Base-by-base conservation (phyloP, 805 yeast genomes). In the Citeromyces nyonsensis region DNA sequence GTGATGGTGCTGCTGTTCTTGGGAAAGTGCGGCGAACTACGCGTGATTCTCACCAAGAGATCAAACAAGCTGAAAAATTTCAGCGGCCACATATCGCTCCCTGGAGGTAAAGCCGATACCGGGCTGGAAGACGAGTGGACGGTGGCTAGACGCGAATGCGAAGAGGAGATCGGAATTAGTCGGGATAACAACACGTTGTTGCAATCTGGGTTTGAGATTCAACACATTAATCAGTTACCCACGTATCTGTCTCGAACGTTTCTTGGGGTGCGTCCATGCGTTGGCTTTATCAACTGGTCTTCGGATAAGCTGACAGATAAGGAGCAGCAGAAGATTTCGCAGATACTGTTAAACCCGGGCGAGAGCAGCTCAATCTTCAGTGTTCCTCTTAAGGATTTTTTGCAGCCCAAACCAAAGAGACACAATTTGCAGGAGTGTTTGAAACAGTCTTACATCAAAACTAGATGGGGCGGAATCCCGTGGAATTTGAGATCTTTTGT, bases 61-160 rank as follows among this genome's bases (percentile, higher is more conserved):
- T 73, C 93, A 3, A 61, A 78, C 31, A 59, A 64, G 25, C 59
- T 88, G 43, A 60, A 73, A 31, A 69, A 69, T 33, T 86, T 85
- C 54, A 79, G 91, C 0, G 95, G 96, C 4, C 95, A 86, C 49
- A 80, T 81, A 5, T 83, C 95, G 2, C 59, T 86, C 6, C 97
- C 97, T 4, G 97, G 97, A 3, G 97, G 96, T 6, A 82, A 78
- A 46, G 85, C 94, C 4, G 96, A 86, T 49, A 47, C 42, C 28
- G 71, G 65, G 1, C 57, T 66, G 12, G 84, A 83, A 42, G 52
- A 66, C 10, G 82, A 80, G 36, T 75, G 78, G 63, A 65, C 67
- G 29, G 76, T 78, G 26, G 78, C 95, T 0, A 59, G 93, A 36
- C 59, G 97, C 24, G 97, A 86, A 51, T 73, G 85, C 38, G 67